Evolutionary conservation across 306 rosid genomes (phyloP), one percentile per base, ranked within the genome.

Genomic region (Pyrus bretschneideri): DNA sequence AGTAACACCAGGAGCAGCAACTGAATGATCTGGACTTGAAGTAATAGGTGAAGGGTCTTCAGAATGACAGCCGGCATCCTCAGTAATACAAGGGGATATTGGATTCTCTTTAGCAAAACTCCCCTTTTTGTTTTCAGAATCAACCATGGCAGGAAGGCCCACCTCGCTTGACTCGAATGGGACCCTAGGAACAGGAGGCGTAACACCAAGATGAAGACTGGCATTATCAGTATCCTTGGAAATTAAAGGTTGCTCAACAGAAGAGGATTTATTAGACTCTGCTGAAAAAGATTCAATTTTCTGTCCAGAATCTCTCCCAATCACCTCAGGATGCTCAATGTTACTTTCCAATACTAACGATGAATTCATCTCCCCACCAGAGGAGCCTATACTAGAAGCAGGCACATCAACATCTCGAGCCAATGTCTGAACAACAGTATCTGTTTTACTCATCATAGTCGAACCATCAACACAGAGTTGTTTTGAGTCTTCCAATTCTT

Each of bases 191-290:
- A 55, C 42, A 64, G 80, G 44, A 11, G 23, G 64, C 29, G 62
- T 70, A 12, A 54, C 29, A 45, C 22, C 78, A 27, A 71, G 75
- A 79, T 65, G 70, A 66, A 55, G 79, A 76, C 63, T 75, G 27
- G 70, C 67, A 80, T 57, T 77, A 40, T 79, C 76, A 27, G 81
- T 66, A 65, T 78, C 72, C 51, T 49, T 62, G 65, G 85, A 72
- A 72, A 64, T 74, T 66, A 80, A 4, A 6, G 59, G 66, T 65
- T 72, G 68, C 63, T 82, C 82, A 78, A 64, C 30, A 23, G 75
- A 57, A 58, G 82, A 59, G 75, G 91, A 79, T 60, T 67, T 72
- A 66, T 81, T 79, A 85, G 78, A 78, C 62, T 75, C 77, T 81
- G 78, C 81, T 33, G 73, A 59, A 66, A 84, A 76, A 67, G 74